These are phyloP conservation scores for Gamsiella multidivaricata DNA, from an alignment of 192 early-diverging fungal genomes.

Conservation along the genomic window DNA sequence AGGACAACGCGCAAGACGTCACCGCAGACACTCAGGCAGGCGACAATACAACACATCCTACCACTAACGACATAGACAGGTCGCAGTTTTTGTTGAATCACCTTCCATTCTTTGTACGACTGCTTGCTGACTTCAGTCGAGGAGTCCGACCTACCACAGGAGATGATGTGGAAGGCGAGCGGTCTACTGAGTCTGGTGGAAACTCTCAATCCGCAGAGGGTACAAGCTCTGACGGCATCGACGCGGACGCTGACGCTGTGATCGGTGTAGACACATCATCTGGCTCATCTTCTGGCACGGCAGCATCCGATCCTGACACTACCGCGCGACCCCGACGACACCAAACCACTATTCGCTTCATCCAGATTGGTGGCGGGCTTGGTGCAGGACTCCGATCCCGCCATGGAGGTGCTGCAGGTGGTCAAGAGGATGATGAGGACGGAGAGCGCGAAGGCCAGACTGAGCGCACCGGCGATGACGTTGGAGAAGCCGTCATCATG, in stretches of 20 bases:
- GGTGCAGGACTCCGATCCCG: not conserved
- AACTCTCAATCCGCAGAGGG: not conserved
- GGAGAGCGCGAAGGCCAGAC: slow-evolving; percentile 2
- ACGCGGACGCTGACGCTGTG: not conserved
- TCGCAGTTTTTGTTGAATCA: slow-evolving; percentile 25
- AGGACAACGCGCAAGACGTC: not conserved
- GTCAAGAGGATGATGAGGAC: not conserved
- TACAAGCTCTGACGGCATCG: not conserved
- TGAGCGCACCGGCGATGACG: not conserved
- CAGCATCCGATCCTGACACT: not conserved
- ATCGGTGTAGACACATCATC: not conserved
- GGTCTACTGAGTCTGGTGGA: not conserved
- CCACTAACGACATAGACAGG: slow-evolving; percentile 5
- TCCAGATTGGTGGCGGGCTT: slow-evolving; percentile 32
- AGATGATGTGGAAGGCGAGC: not conserved
- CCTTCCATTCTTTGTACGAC: slow-evolving; percentile 32
- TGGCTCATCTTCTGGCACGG: not conserved
- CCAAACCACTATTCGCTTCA: slow-evolving; percentile 39
- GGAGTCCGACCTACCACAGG: not conserved
- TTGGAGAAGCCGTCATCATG: slow-evolving; percentile 38
- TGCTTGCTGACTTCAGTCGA: slow-evolving; percentile 29
- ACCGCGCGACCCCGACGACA: slow-evolving; percentile 17
- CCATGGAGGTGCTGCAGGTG: not conserved
- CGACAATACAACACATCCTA: not conserved
- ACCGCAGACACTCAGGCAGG: not conserved